Base-by-base conservation (phyloP, 2,329 filamentous ascomycete genomes). In the Alternaria consortialis region DNA sequence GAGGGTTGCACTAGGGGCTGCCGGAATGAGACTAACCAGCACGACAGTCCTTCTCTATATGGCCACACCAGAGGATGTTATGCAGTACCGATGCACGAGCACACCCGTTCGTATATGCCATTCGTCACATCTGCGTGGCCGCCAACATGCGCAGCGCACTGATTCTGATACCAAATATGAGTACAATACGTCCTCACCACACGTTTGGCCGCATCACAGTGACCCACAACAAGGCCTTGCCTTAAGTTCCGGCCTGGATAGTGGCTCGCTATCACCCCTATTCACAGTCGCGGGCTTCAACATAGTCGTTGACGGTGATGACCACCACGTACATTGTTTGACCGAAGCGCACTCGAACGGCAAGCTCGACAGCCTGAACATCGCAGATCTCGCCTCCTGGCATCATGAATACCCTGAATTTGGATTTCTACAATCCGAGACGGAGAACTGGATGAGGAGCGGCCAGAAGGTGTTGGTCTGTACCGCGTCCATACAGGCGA, bases 401-500 rank as follows among this genome's bases (percentile, higher is more conserved):
- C 62, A 68, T 23, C 70, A 73, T 13, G 68, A 74, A 9, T 81
- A 75, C 48, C 73, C 69, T 7, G 74, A 77, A 32, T 71, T 77
- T 5, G 64, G 64, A 4, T 75, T 77, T 47, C 65, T 74, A 11
- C 57, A 53, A 52, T 48, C 60, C 12, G 54, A 66, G 3, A 65
- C 63, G 4, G 70, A 73, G 6, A 60, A 67, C 1, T 72, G 69
- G 68, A 56, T 54, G 5, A 69, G 60, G 31, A 68, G 68, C 31
- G 53, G 67, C 27, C 68, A 77, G 46, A 78, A 78, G 25, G 70
- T 82, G 4, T 52, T 83, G 2, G 69, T 80, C 8, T 80, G 80
- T 25, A 77, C 82, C 57, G 79, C 79, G 1, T 79, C 78, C 0
- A 73, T 82, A 51, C 79, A 80, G 13, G 69, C 82, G 31, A 78